Evolutionary conservation across 176 grass and related monocot species (phyloP), one percentile per base, ranked within the genome.

Genomic region (Secale cereale): DNA sequence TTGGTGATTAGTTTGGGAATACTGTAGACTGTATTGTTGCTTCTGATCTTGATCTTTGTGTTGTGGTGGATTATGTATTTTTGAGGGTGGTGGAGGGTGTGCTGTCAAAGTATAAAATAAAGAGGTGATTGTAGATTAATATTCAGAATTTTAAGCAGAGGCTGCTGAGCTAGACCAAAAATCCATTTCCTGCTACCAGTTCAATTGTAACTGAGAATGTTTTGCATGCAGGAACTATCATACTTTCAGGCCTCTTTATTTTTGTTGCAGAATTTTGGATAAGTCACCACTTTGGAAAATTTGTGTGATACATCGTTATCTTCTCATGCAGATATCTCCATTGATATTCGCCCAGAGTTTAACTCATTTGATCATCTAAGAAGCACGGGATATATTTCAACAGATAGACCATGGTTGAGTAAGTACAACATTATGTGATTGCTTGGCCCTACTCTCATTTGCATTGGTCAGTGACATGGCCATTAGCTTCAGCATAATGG

Each of bases 361-460:
- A 81, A 82, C 43, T 76, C 80, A 67, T 88, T 95, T 43, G 89
- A 90, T 85, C 85, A 67, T 81, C 76, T 90, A 30, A 86, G 65
- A 86, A 94, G 82, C 39, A 80, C 89, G 81, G 70, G 89, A 85
- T 95, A 91, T 15, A 71, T 98, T 80, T 65, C 88, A 89, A 90
- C 89, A 79, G 93, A 98, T 61, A 88, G 96, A 83, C 96, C 93
- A 36, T 98, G 96, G 96, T 78, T 98, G 66, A 94, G 96, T 98
- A 95, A 90, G 91, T 90, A 45, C 52, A 64, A 45, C 65, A 50
- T 79, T 13, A 84, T 70, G 35, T 63, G n/a, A 70, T 78, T 83
- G 46, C 40, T 50, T 91, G 63, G 22, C 32, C 22, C 29, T 65
- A 8, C 48, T 73, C 74, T 62, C 22, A 22, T 83, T 79, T 83